phyloP scores from a whole-genome alignment of 1,139 yeast genomes.

The Candida tropicalis region DNA sequence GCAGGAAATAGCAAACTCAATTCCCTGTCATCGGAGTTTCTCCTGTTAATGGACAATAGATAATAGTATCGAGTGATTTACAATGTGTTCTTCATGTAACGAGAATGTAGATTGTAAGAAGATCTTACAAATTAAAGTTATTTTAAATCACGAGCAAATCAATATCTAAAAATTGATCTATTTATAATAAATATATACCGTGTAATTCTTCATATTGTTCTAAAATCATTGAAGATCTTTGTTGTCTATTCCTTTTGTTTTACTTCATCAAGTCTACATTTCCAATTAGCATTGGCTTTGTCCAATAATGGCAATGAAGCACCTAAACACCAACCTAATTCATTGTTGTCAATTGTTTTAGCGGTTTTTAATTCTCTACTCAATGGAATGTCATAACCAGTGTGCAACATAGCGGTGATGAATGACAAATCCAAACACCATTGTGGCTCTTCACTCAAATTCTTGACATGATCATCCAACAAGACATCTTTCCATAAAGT shows the following conservation, averaged over 20 bases:
- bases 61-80: too few relatives aligned
- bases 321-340: slow-evolving; percentile 98
- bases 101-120: too few relatives aligned
- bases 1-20: too few relatives aligned
- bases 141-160: too few relatives aligned
- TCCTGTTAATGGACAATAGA: too few relatives aligned
- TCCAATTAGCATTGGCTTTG: slow-evolving; percentile 63
- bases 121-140: too few relatives aligned
- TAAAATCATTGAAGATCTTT: not conserved
- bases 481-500: slow-evolving; percentile 65
- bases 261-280: slow-evolving; percentile 51
- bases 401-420: slow-evolving; percentile 85
- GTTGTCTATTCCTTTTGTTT: not conserved
- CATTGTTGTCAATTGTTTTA: slow-evolving; percentile 81
- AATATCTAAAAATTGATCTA: too few relatives aligned
- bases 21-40: too few relatives aligned
- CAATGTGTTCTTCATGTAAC: too few relatives aligned
- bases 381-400: slow-evolving; percentile 94
- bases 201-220: too few relatives aligned
- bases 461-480: slow-evolving; percentile 65
- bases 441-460: slow-evolving; percentile 76
- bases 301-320: slow-evolving; percentile 91
- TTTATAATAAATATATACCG: too few relatives aligned
- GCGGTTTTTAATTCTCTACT: slow-evolving; percentile 91
- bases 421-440: slow-evolving; percentile 94